Percentiles rank a stretch among this genome's conserved stretches.
Evolutionary conservation across 495 filamentous ascomycete genomes (phyloP).

Genomic region (Aspergillus nanangensis): DNA sequence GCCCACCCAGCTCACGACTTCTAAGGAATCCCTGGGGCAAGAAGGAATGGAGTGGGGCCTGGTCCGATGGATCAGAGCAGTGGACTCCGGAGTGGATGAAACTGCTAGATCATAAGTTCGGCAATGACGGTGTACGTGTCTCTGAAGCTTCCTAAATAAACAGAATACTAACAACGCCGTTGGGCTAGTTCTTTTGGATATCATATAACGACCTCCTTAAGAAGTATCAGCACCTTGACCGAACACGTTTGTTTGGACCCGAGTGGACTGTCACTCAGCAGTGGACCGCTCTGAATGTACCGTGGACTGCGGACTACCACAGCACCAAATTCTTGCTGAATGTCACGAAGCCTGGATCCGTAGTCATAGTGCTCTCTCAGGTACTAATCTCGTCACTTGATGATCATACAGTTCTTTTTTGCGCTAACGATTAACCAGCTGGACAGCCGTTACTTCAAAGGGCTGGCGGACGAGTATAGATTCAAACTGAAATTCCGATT

Average conservation of each 20-base stretch:
- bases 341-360: conserved; percentile 59
- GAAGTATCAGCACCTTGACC: conserved; percentile 78
- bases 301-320: conserved; percentile 83
- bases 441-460: conserved; percentile 80
- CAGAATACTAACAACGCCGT: too few relatives aligned
- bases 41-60: conserved; percentile 76
- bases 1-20: conserved; percentile 10
- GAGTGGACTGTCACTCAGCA: conserved; percentile 79
- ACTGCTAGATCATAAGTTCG: conserved; percentile 75
- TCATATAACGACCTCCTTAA: conserved; percentile 76
- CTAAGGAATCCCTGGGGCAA: conserved; percentile 80
- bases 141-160: too few relatives aligned
- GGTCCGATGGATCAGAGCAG: conserved; percentile 86
- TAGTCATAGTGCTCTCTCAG: conserved; percentile 78
- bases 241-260: conserved; percentile 82
- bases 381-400: conserved; percentile 26
- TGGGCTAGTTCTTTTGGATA: conserved; percentile 67
- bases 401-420: too few relatives aligned
- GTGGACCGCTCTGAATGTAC: conserved; percentile 81
- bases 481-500: conserved; percentile 79
- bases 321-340: conserved; percentile 75
- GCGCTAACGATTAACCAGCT: too few relatives aligned
- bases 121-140: conserved; percentile 69
- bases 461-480: conserved; percentile 74
- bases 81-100: conserved; percentile 89